phyloP scores from a whole-genome alignment of 2,329 filamentous ascomycete species.

The Diaporthe sp. region DNA sequence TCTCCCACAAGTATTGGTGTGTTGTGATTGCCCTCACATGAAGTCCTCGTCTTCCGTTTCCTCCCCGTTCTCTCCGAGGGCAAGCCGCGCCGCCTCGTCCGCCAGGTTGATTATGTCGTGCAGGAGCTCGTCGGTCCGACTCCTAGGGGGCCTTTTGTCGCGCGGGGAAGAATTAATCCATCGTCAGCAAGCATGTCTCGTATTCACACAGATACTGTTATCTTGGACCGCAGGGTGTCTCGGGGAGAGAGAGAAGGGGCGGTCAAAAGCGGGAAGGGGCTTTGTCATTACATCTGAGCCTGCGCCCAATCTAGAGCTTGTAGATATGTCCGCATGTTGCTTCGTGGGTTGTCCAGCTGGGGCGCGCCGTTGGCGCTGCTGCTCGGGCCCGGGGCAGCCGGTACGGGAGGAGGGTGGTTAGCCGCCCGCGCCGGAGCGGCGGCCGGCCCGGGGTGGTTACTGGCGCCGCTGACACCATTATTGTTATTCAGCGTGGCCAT shows the following conservation, averaged over 20 bases:
- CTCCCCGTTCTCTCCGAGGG: conserved; percentile 45
- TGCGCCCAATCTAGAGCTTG: conserved; percentile 35
- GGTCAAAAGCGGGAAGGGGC: not conserved
- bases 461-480: conserved; percentile 16
- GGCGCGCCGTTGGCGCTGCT: not conserved
- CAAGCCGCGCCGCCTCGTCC: conserved; percentile 54
- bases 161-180: not conserved
- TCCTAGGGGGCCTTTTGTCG: conserved; percentile 39
- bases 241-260: too few relatives aligned
- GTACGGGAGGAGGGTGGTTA: not conserved
- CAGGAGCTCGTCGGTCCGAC: conserved; percentile 48
- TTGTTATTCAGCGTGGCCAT: conserved; percentile 29
- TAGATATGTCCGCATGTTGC: conserved; percentile 32
- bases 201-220: too few relatives aligned
- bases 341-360: conserved; percentile 27
- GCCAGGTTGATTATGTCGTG: conserved; percentile 53
- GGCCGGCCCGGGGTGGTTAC: not conserved
- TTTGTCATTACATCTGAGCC: conserved; percentile 30
- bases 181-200: conserved; percentile 15
- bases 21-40: conserved; percentile 45
- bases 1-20: conserved; percentile 33
- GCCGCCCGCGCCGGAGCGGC: conserved; percentile 12
- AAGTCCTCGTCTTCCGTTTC: conserved; percentile 52
- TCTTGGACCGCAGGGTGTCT: not conserved
- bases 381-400: conserved; percentile 25